Evolutionary conservation across 2,329 filamentous ascomycete genomes (phyloP).

Genomic region (Colletotrichum zoysiae): DNA sequence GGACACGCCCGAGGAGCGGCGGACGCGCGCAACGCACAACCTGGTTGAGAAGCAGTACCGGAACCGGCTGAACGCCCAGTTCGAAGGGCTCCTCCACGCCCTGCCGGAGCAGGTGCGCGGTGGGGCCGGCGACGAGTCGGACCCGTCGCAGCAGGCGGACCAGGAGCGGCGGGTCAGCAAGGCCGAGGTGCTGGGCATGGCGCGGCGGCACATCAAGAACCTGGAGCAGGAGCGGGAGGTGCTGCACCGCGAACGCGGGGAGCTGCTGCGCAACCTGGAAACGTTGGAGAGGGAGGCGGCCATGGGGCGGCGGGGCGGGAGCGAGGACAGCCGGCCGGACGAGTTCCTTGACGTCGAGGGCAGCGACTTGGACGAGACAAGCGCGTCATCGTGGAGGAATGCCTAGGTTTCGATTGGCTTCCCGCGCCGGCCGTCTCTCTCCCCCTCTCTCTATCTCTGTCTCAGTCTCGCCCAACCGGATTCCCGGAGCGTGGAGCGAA

Average conservation of each 20-base stretch:
- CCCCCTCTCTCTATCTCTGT: not conserved
- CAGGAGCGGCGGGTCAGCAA: conserved; percentile 50
- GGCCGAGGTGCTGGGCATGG: conserved; percentile 53
- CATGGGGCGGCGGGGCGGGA: conserved; percentile 6
- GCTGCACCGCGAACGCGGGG: conserved; percentile 49
- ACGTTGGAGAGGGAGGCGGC: conserved; percentile 34
- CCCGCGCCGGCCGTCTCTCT: not conserved
- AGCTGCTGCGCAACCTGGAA: conserved; percentile 42
- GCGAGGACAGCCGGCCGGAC: conserved; percentile 9
- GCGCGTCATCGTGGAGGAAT: conserved; percentile 20
- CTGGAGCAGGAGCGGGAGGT: conserved; percentile 49
- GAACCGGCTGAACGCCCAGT: conserved; percentile 50
- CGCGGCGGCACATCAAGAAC: conserved; percentile 49
- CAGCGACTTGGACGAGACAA: conserved; percentile 11
- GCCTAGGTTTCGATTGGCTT: conserved; percentile 10
- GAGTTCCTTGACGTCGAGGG: conserved; percentile 32
- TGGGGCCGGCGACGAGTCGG: conserved; percentile 28
- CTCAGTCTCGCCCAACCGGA: not conserved
- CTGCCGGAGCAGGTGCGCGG: conserved; percentile 46
- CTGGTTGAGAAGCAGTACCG: conserved; percentile 52
- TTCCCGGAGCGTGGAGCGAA: not conserved
- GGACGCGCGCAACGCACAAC: conserved; percentile 50
- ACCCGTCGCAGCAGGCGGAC: conserved; percentile 42
- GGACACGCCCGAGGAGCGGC: conserved; percentile 48
- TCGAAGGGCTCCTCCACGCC: conserved; percentile 47